These are phyloP conservation scores for Sphaerobolus stellatus DNA, from an alignment of 1,284 basidiomycete species.

Conservation along the genomic window DNA sequence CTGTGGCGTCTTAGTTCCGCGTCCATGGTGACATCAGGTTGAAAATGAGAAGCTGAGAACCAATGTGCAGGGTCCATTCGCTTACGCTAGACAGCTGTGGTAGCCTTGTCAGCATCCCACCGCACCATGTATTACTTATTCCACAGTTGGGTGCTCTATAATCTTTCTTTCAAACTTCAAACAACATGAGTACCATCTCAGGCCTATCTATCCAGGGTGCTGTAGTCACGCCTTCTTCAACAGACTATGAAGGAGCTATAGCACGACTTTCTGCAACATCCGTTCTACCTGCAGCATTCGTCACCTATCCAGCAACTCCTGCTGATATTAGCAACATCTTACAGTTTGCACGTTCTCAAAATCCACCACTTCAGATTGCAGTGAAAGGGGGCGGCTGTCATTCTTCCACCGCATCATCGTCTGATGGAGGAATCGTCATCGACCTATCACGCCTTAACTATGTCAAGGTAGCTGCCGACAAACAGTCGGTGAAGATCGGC, in stretches of 20 bases:
- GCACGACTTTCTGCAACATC: not conserved
- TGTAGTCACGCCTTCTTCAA: not conserved
- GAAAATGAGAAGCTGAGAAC: too few relatives aligned
- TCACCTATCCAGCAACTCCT: not conserved
- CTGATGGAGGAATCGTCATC: conserved; percentile 16
- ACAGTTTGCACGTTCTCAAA: not conserved
- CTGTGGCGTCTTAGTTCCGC: too few relatives aligned
- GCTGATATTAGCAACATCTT: not conserved
- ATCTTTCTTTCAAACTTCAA: too few relatives aligned
- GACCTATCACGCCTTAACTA: conserved; percentile 14
- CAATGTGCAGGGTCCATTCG: too few relatives aligned
- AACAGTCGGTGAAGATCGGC: conserved; percentile 13
- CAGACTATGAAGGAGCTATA: not conserved
- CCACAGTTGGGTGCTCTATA: too few relatives aligned
- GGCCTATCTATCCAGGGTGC: not conserved
- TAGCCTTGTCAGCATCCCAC: too few relatives aligned
- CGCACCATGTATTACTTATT: too few relatives aligned
- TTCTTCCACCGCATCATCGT: conserved; percentile 12
- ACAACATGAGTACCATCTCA: not conserved
- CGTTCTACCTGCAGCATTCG: not conserved
- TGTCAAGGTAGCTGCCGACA: conserved; percentile 14
- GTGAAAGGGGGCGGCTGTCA: conserved; percentile 14
- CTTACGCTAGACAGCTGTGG: too few relatives aligned
- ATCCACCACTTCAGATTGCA: conserved; percentile 2
- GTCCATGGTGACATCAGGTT: too few relatives aligned